A percentile compares a stretch with the other conserved stretches of the same genome.
Conservation (phyloP, 495 filamentous ascomycete genomes). For the Halenospora varia region DNA sequence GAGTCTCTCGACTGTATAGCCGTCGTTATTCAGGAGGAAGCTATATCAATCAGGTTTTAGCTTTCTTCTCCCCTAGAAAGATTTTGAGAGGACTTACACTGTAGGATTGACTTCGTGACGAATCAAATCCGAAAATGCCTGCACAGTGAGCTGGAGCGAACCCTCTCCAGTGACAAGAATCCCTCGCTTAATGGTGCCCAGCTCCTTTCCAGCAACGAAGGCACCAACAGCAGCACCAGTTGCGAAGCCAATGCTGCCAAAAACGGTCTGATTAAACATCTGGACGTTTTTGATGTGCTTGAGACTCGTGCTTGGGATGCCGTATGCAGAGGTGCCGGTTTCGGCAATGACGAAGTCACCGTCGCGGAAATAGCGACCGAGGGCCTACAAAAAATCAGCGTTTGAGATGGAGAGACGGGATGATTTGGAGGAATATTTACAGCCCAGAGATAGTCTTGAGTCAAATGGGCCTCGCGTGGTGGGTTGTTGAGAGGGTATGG, state of each 20-base stretch:
- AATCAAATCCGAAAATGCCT: constrained; percentile 34
- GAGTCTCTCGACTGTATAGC: constrained; percentile 49
- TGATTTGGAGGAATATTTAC: constrained; percentile 8
- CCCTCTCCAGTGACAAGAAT: constrained; percentile 41
- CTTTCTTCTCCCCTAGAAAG: constrained; percentile 26
- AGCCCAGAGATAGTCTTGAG: constrained; percentile 37
- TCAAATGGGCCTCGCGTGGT: constrained; percentile 14
- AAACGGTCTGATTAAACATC: constrained; percentile 35
- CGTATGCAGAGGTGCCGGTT: constrained; percentile 36
- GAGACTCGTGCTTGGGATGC: constrained; percentile 24
- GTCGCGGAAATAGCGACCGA: constrained; percentile 36
- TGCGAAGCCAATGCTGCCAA: constrained; percentile 40
- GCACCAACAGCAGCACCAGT: constrained; percentile 32
- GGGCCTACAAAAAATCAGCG: constrained; percentile 9
- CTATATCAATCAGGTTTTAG: not conserved
- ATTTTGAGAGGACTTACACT: too few species aligned
- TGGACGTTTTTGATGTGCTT: constrained; percentile 23
- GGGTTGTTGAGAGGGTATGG: constrained; percentile 21
- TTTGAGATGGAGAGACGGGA: not conserved
- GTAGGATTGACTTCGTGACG: constrained; percentile 30
- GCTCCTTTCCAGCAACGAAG: constrained; percentile 30
- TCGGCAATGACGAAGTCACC: constrained; percentile 47
- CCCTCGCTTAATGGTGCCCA: constrained; percentile 24
- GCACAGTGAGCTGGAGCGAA: constrained; percentile 36
- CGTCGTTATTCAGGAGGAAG: constrained; percentile 47